Evolutionary conservation across 306 rosid genomes (phyloP), one percentile per base, ranked within the genome.

Genomic region (Sicyos baderoa): DNA sequence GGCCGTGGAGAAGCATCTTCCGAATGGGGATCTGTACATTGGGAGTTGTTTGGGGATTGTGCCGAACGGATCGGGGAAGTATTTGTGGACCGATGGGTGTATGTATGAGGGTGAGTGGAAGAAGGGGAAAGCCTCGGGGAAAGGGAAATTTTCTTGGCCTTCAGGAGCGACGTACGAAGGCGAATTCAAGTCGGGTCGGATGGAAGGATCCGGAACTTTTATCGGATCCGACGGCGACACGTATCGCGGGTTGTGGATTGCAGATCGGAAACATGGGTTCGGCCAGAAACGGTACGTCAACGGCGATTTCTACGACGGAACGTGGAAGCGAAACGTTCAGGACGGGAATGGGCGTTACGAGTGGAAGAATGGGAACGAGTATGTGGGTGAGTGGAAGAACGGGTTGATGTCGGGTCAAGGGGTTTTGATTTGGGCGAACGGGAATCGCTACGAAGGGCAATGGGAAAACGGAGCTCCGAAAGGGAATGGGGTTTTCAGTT

Each of bases 91-190:
- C 0, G 99, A 94, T 78, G 97, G 99, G 5, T 94, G 97, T 76
- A 84, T 90, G 95, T 90, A 94, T 77, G 96, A 86, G 44, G 99
- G 99, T 0, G 96, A 86, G 25, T 94, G 99, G 99, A 85, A 86
- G 70, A 75, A 81, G 49, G 99, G 99, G 1, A 94, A 94, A 44
- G 97, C 96, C 56, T 88, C 90, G 1, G 97, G 96, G 0, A 94
- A 85, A 35, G 99, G 99, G 0, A 90, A 79, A 40, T 88, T 94
- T 83, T 94, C 97, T 0, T 94, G 97, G 99, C 96, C 99, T 18
- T 86, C 96, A 0, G 97, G 99, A 0, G 97, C 99, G 0, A 86
- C 97, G 3, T 88, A 90, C 79, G 89, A 88, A 75, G 99, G 99
- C 0, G 92, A 86, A n/a, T 90, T 94, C 79, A 94, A 88, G 79